These are phyloP conservation scores for Dactylis glomerata DNA, from an alignment of 176 grass and related monocot genomes.

Conservation along the genomic window DNA sequence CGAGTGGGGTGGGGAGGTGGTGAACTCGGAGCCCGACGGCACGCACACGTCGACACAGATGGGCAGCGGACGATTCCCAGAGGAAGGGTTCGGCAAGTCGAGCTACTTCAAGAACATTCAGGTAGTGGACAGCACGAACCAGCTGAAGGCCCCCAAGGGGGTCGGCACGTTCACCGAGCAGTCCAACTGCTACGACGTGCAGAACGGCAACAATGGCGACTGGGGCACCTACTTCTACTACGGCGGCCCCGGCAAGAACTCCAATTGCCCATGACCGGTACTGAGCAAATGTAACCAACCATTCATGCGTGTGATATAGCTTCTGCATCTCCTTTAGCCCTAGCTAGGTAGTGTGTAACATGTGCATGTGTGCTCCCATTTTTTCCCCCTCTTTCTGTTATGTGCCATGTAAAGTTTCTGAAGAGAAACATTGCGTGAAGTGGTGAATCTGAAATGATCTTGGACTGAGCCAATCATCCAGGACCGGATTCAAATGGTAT, in stretches of 20 bases:
- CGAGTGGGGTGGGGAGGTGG: background rate
- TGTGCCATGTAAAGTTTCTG: conserved; percentile 54
- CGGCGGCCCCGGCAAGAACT: conserved; percentile 69
- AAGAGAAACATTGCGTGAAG: conserved; percentile 67
- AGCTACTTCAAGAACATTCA: conserved; percentile 56
- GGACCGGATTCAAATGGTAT: background rate
- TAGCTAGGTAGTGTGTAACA: conserved; percentile 27
- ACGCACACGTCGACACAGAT: background rate
- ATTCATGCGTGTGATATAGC: conserved; percentile 20
- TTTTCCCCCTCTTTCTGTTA: background rate
- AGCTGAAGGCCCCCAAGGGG: background rate
- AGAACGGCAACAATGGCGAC: conserved; percentile 62
- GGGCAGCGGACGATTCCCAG: conserved; percentile 52
- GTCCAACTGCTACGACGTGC: conserved; percentile 66
- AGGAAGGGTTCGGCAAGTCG: conserved; percentile 44
- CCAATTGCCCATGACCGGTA: conserved; percentile 53
- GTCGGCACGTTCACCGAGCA: too few relatives aligned
- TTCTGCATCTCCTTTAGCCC: conserved; percentile 6
- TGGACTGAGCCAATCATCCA: background rate
- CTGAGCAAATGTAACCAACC: conserved; percentile 24
- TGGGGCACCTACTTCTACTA: conserved; percentile 95
- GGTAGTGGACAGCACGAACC: conserved; percentile 31
- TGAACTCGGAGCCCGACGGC: background rate
- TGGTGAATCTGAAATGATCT: conserved; percentile 6
- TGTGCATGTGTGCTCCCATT: conserved; percentile 18